A percentile compares a stretch with the other conserved stretches of the same genome.
These are phyloP conservation scores for Ettlia oleoabundans DNA, from an alignment of 139 green algal genomes.

Conservation along the genomic window DNA sequence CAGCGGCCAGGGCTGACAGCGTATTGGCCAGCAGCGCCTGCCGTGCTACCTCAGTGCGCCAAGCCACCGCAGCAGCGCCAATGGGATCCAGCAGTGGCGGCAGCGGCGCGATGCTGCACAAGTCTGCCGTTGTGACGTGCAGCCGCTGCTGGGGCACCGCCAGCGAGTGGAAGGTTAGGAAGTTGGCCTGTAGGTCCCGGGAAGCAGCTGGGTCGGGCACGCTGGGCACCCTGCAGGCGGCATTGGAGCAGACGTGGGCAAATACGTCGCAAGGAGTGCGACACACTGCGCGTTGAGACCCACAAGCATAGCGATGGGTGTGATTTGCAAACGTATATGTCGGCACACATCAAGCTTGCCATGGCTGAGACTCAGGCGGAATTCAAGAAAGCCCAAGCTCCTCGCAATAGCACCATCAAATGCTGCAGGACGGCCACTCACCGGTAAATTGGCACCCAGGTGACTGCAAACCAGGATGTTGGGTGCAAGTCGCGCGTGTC, in stretches of 20 bases:
- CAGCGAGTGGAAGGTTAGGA: slow-evolving; percentile 50
- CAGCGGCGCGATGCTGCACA: slow-evolving; percentile 23
- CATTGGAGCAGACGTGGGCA: background rate
- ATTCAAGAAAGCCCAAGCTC: too few relatives aligned
- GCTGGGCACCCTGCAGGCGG: slow-evolving; percentile 10
- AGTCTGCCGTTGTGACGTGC: background rate
- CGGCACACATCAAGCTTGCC: too few relatives aligned
- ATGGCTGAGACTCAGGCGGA: too few relatives aligned
- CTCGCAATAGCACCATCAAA: too few relatives aligned
- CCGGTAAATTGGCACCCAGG: slow-evolving; percentile 52
- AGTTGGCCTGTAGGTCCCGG: slow-evolving; percentile 34
- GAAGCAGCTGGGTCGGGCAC: slow-evolving; percentile 4
- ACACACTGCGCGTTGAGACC: too few relatives aligned
- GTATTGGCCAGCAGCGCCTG: slow-evolving; percentile 26
- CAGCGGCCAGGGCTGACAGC: slow-evolving; percentile 8
- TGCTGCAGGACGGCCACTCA: background rate
- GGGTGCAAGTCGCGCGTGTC: slow-evolving; percentile 43
- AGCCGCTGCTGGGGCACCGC: slow-evolving; percentile 3
- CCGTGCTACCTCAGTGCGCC: slow-evolving; percentile 27
- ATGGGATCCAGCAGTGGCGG: slow-evolving; percentile 26
- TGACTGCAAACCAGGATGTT: slow-evolving; percentile 44
- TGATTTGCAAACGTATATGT: too few relatives aligned
- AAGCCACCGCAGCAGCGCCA: slow-evolving; percentile 22
- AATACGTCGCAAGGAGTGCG: too few relatives aligned
- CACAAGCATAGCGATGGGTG: too few relatives aligned